A percentile compares a stretch with the other conserved stretches of the same genome.
Conservation (phyloP, 2,329 filamentous ascomycete genomes). For the Colletotrichum truncatum region DNA sequence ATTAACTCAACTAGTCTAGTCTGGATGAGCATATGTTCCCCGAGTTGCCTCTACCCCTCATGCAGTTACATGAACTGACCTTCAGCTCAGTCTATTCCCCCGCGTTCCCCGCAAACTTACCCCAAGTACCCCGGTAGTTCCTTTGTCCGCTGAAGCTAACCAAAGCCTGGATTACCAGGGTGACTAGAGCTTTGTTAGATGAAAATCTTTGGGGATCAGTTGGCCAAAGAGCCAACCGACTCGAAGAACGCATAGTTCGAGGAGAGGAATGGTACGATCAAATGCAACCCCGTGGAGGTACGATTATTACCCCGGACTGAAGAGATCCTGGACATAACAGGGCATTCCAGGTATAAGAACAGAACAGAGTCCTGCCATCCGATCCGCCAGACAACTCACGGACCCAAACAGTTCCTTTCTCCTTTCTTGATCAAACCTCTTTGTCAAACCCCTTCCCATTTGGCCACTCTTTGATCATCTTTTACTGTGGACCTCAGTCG, state of each 20-base stretch:
- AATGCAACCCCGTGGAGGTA: conserved; percentile 12
- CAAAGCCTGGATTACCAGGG: background rate
- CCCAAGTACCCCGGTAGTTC: conserved; percentile 14
- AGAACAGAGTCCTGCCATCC: background rate
- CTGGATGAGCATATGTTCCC: background rate
- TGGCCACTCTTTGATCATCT: background rate
- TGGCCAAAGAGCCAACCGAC: background rate
- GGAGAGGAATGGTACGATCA: conserved; percentile 3
- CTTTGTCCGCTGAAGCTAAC: conserved; percentile 12
- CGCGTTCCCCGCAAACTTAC: conserved; percentile 11
- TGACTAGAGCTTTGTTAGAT: background rate
- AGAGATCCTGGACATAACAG: background rate
- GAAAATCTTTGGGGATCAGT: background rate
- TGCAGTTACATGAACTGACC: background rate
- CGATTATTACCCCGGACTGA: conserved; percentile 4
- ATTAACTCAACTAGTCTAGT: background rate
- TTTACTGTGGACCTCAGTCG: background rate
- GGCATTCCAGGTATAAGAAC: conserved; percentile 4
- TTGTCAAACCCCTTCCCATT: background rate
- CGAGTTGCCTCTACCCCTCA: background rate
- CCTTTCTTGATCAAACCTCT: background rate
- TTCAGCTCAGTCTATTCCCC: background rate
- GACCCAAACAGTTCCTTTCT: background rate
- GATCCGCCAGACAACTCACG: background rate
- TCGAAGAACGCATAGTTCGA: background rate